Evolutionary conservation across 805 yeast species (phyloP).

Genomic region (Candida orba): DNA sequence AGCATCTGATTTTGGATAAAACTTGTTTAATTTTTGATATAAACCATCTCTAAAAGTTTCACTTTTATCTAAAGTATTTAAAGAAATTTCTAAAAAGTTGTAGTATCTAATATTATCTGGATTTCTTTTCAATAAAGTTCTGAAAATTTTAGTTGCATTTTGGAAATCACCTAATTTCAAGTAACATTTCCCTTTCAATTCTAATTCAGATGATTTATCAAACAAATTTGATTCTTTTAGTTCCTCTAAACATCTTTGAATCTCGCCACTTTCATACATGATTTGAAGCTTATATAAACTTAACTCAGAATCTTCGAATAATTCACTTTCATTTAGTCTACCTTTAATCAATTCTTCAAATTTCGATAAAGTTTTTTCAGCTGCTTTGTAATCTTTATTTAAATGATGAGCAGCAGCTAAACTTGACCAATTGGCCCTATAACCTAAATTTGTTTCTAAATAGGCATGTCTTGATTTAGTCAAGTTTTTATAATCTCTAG

Average conservation of each 20-base stretch:
- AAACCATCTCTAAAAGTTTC: constrained; percentile 45
- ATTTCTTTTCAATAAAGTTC: constrained; percentile 71
- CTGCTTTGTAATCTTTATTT: constrained; percentile 56
- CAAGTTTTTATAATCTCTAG: constrained; percentile 61
- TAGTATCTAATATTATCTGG: constrained; percentile 75
- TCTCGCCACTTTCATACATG: constrained; percentile 44
- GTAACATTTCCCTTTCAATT: constrained; percentile 59
- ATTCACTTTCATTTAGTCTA: constrained; percentile 57
- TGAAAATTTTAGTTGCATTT: constrained; percentile 63
- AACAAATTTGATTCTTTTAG: constrained; percentile 44
- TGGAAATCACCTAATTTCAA: constrained; percentile 46
- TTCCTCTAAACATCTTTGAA: constrained; percentile 44
- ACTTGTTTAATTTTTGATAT: constrained; percentile 55
- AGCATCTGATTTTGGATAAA: constrained; percentile 82
- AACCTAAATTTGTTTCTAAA: constrained; percentile 70
- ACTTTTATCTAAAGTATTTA: constrained; percentile 44
- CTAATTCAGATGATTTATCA: constrained; percentile 57
- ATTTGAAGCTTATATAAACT: constrained; percentile 63
- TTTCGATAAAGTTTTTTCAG: constrained; percentile 63
- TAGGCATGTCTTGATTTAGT: constrained; percentile 57
- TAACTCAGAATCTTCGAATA: constrained; percentile 77
- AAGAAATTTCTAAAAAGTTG: constrained; percentile 53
- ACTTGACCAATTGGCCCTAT: constrained; percentile 85
- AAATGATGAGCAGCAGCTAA: constrained; percentile 81
- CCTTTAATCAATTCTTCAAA: constrained; percentile 72